Percentiles rank a stretch among this genome's conserved stretches.
Conservation (phyloP, 1,284 basidiomycete genomes). For the Xerocomus minutiporus region DNA sequence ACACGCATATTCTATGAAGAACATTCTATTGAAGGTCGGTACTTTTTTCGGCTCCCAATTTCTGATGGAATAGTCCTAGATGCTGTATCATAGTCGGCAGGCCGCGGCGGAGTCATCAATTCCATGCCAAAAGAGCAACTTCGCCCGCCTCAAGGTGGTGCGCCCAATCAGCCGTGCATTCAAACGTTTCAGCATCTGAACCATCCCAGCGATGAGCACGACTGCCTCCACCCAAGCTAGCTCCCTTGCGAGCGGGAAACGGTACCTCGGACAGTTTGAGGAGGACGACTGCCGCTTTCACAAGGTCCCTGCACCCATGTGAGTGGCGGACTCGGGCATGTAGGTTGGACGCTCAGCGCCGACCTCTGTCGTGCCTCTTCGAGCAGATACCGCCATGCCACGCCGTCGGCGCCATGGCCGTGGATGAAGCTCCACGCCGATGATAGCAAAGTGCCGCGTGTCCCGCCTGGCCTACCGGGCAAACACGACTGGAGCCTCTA, state of each 20-base stretch:
- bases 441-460: neutral
- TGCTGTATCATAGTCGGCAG: neutral
- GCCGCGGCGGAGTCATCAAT: neutral
- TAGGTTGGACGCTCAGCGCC: neutral
- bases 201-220: constrained; percentile 12
- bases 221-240: neutral
- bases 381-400: constrained; percentile 31
- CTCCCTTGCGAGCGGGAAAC: neutral
- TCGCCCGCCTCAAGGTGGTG: neutral
- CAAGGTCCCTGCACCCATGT: constrained; percentile 26
- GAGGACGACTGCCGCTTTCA: constrained; percentile 1
- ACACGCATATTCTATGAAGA: constrained; percentile 17
- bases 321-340: constrained; percentile 2
- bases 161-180: neutral
- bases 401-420: constrained; percentile 36
- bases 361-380: neutral
- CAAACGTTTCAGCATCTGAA: neutral
- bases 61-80: constrained; percentile 18
- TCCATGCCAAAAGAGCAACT: neutral
- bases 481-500: constrained; percentile 31
- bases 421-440: constrained; percentile 31
- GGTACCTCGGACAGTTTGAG: neutral
- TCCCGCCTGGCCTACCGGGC: neutral
- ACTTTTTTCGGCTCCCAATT: constrained; percentile 4
- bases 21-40: constrained; percentile 13